Base-by-base conservation (phyloP, 768 basidiomycete species). In the Leccinum arenicola region DNA sequence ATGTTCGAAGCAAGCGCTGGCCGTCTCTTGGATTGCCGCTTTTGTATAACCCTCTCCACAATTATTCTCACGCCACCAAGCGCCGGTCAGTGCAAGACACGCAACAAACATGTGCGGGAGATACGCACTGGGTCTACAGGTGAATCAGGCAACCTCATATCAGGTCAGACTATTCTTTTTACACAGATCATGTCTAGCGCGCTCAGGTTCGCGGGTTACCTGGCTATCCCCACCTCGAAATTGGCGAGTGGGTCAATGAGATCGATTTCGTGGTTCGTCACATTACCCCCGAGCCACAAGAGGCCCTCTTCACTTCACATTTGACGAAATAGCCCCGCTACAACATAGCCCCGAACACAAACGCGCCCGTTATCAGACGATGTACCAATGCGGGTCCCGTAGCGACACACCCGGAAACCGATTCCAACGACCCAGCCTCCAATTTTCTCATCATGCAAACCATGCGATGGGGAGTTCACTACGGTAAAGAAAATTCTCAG, bases 391-490 rank as follows among this genome's bases (percentile, higher is more conserved):
- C 58, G 14, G 52, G 64, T 25, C 36, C 57, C 6, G 11, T 51
- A 33, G 50, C 17, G 29, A 19, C 48, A 15, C 19, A 38, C 19
- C 9, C 40, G 4, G 51, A 62, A 29, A 21, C 45, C 1, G 59
- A 59, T 33, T 36, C 60, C 19, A 25, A 54, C 3, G 61, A 33
- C 31, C 57, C 19, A 54, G 55, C 9, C 57, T 60, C 65, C 36
- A 11, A 66, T n/a, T 31, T 71, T 12, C 73, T 86, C 19, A 75
- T 89, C 23, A 70, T 95, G 61, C 89, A 92, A 36, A 88, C 89
- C 0, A 93, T 93, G 92, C 87, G 81, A 59, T 98, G 95, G 95
- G 95, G 95, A 7, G 78, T 95, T 1, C 92, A 91, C 68, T 77
- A 82, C 55, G 73, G 76, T 40, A 91, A 95, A 62, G 84, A 88